Percentiles rank a stretch among this genome's conserved stretches.
These are phyloP conservation scores for Monosporascus sp. DNA, from an alignment of 2,329 filamentous ascomycete species.

Conservation along the genomic window DNA sequence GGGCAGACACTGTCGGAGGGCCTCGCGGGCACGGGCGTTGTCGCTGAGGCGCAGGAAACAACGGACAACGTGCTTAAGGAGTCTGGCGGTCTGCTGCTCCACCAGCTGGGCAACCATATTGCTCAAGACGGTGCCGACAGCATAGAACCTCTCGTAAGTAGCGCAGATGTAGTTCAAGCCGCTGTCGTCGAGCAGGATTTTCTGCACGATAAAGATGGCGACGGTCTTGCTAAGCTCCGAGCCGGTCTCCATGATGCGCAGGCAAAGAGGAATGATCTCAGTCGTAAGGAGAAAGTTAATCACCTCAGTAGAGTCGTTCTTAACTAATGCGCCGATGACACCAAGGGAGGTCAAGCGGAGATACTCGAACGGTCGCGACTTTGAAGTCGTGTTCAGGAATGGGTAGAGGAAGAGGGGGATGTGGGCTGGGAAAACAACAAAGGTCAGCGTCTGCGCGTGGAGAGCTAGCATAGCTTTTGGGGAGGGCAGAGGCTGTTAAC, in stretches of 20 bases:
- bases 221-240: conserved; percentile 98
- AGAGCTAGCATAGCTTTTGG: background rate
- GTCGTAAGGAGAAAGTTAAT: conserved; percentile 99
- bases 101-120: conserved; percentile 99
- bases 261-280: conserved; percentile 95
- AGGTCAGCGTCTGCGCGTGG: conserved; percentile 6
- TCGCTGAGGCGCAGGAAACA: conserved; percentile 95
- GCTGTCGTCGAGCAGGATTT: conserved; percentile 94
- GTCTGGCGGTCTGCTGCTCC: conserved; percentile 90
- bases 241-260: conserved; percentile 98
- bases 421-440: conserved; percentile 58
- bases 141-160: conserved; percentile 97
- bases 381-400: conserved; percentile 97
- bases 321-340: conserved; percentile 93
- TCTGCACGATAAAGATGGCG: conserved; percentile 98
- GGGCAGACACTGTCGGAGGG: conserved; percentile 89
- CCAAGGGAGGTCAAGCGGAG: conserved; percentile 91
- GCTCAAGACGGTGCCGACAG: conserved; percentile 92
- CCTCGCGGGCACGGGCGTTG: conserved; percentile 91
- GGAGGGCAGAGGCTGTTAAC: background rate
- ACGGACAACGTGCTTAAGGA: conserved; percentile 95
- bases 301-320: conserved; percentile 97
- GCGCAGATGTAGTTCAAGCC: conserved; percentile 97
- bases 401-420: conserved; percentile 97
- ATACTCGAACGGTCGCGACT: conserved; percentile 96